A percentile compares a stretch with the other conserved stretches of the same genome.
phyloP scores from a whole-genome alignment of 805 yeast genomes.

The Wickerhamiella parazyma region DNA sequence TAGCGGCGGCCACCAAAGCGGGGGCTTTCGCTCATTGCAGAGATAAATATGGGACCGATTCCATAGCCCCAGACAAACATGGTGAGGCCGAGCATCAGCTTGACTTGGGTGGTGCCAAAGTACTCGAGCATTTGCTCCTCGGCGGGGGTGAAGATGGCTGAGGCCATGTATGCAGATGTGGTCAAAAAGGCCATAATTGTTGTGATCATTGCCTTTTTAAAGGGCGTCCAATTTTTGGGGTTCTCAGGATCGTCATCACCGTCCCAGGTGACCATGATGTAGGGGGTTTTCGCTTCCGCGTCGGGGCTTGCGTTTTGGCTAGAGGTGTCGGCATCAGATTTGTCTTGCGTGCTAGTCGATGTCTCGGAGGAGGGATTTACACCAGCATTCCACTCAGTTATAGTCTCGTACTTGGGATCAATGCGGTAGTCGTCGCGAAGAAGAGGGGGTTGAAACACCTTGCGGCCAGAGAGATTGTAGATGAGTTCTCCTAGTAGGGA shows the following conservation, averaged over 20 bases:
- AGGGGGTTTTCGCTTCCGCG: too few species aligned
- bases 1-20: slow-evolving; percentile 36
- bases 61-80: slow-evolving; percentile 50
- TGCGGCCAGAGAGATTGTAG: too few species aligned
- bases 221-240: slow-evolving; percentile 44
- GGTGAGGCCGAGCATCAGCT: slow-evolving; percentile 39
- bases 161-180: slow-evolving; percentile 41
- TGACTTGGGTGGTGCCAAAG: slow-evolving; percentile 31
- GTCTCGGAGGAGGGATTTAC: too few species aligned
- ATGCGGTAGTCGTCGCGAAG: too few species aligned
- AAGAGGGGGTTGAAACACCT: too few species aligned
- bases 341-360: too few species aligned
- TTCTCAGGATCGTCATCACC: slow-evolving; percentile 25
- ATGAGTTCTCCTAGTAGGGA: too few species aligned
- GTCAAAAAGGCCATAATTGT: slow-evolving; percentile 34
- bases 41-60: slow-evolving; percentile 40
- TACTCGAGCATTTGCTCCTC: slow-evolving; percentile 32
- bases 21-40: slow-evolving; percentile 41
- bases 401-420: too few species aligned
- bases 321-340: too few species aligned
- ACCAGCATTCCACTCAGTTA: too few species aligned
- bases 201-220: slow-evolving; percentile 30
- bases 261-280: slow-evolving; percentile 23
- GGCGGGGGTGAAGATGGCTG: slow-evolving; percentile 48
- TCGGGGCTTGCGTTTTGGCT: too few species aligned